These are phyloP conservation scores for Turritis glabra DNA, from an alignment of 345 rosid genomes.

Conservation along the genomic window DNA sequence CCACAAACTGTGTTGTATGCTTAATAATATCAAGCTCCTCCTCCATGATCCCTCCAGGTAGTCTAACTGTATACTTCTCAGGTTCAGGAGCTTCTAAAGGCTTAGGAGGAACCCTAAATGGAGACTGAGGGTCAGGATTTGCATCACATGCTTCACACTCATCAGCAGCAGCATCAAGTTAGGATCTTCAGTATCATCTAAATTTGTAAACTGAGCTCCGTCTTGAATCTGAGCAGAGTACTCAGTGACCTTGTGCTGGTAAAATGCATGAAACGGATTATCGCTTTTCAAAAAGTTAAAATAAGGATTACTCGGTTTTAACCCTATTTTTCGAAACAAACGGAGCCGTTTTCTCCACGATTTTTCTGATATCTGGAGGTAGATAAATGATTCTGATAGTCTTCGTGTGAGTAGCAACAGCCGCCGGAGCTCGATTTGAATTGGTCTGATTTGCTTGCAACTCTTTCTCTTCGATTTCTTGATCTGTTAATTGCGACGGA, in stretches of 20 bases:
- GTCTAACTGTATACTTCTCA: constrained; percentile 72
- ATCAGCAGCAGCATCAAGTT: constrained; percentile 40
- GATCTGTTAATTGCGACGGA: constrained; percentile 56
- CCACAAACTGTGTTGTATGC: neutral
- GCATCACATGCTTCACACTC: constrained; percentile 41
- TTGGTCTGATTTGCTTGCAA: constrained; percentile 47
- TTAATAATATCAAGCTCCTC: neutral
- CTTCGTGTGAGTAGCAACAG: constrained; percentile 74
- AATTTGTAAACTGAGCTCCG: constrained; percentile 42
- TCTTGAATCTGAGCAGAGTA: constrained; percentile 60
- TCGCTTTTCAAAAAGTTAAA: constrained; percentile 67
- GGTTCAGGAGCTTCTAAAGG: constrained; percentile 74
- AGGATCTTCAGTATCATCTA: constrained; percentile 45
- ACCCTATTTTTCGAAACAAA: constrained; percentile 74
- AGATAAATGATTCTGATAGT: constrained; percentile 88
- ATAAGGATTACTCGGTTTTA: constrained; percentile 59
- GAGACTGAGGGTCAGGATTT: constrained; percentile 62
- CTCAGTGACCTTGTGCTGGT: constrained; percentile 71
- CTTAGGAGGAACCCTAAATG: constrained; percentile 61
- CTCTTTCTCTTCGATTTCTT: constrained; percentile 42
- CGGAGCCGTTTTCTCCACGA: constrained; percentile 37
- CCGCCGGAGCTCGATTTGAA: constrained; percentile 39
- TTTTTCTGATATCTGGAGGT: constrained; percentile 45
- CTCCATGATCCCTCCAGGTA: constrained; percentile 62
- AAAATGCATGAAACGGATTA: constrained; percentile 81